Conservation (phyloP, 225 moss, liverwort and hornwort species). For the Polytrichum commune region DNA sequence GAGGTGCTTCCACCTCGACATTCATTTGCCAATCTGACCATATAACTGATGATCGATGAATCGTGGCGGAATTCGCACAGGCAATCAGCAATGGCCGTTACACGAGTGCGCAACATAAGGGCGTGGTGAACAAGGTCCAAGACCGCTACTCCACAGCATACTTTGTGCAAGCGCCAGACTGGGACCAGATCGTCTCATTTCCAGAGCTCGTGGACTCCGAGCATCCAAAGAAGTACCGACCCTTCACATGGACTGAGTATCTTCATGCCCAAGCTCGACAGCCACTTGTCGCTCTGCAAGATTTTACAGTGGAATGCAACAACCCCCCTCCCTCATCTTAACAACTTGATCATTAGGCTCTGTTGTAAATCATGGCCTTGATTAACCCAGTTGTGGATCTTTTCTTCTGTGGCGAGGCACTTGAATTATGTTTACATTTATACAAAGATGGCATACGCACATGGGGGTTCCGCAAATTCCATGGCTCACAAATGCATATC, state of each 20-base stretch:
- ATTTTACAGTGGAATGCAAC: constrained; percentile 7
- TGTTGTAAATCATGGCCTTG: too few species aligned
- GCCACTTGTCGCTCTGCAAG: neutral
- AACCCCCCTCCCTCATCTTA: too few species aligned
- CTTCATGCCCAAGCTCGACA: constrained; percentile 1
- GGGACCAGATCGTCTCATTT: constrained; percentile 26
- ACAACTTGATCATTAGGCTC: too few species aligned
- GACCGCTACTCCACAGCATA: constrained; percentile 40
- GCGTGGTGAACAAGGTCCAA: constrained; percentile 32
- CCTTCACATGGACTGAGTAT: constrained; percentile 40
- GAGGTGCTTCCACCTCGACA: neutral
- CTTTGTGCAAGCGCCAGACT: constrained; percentile 36
- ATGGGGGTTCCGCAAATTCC: too few species aligned
- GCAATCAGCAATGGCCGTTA: constrained; percentile 33
- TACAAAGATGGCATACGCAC: too few species aligned
- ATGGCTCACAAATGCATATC: too few species aligned
- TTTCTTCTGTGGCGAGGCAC: too few species aligned
- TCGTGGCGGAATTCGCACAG: constrained; percentile 2
- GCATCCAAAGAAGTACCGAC: constrained; percentile 23
- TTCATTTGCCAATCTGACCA: neutral
- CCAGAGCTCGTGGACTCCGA: constrained; percentile 30
- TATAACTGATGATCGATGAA: neutral
- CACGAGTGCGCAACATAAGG: constrained; percentile 38
- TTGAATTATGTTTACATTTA: too few species aligned
- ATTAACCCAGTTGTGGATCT: too few species aligned